phyloP scores from a whole-genome alignment of 2,329 filamentous ascomycete species.

The Diaporthe amygdali region DNA sequence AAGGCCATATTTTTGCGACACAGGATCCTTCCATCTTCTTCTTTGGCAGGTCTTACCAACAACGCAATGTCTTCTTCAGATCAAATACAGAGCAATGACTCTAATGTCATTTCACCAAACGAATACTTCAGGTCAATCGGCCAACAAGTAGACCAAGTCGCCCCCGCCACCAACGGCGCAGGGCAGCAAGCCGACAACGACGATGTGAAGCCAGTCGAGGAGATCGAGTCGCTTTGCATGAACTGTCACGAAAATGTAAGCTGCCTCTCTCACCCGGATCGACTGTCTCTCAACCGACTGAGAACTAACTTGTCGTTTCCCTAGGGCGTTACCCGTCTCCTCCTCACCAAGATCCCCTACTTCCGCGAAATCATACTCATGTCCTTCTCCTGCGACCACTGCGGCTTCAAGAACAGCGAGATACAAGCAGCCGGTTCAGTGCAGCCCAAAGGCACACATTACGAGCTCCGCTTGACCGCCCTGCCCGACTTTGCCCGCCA shows the following conservation, averaged over 20 bases:
- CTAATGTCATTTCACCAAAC: conserved; percentile 43
- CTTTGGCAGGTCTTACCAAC: background rate
- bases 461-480: conserved; percentile 78
- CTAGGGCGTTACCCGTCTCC: conserved; percentile 82
- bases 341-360: conserved; percentile 92
- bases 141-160: conserved; percentile 61
- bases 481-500: conserved; percentile 81
- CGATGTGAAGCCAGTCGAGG: conserved; percentile 63
- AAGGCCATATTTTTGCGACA: background rate
- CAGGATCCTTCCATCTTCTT: background rate
- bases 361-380: conserved; percentile 98
- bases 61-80: conserved; percentile 28
- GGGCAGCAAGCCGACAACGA: conserved; percentile 43
- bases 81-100: conserved; percentile 38
- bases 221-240: conserved; percentile 84
- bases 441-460: conserved; percentile 85
- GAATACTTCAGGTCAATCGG: conserved; percentile 70
- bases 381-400: conserved; percentile 93
- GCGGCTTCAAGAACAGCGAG: conserved; percentile 88
- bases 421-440: conserved; percentile 92
- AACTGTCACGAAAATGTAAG: conserved; percentile 80
- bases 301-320: background rate
- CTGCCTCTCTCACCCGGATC: background rate
- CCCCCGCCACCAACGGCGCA: conserved; percentile 42
- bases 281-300: background rate